Evolutionary conservation across 306 rosid genomes (phyloP), one percentile per base, ranked within the genome.

Genomic region (Macrotyloma uniflorum): DNA sequence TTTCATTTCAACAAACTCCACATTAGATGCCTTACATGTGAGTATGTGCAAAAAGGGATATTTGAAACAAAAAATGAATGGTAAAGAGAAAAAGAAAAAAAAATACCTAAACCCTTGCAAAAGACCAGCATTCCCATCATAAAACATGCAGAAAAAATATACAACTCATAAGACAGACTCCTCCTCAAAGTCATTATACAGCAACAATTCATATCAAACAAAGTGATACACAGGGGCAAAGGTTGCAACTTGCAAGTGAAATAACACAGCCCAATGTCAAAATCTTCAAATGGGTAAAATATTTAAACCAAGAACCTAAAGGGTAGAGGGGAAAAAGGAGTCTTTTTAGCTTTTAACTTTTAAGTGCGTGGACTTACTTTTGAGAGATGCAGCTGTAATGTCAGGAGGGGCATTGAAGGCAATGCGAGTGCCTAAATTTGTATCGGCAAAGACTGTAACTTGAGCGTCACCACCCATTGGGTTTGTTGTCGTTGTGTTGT

Each of bases 351-450:
- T 61, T 42, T n/a, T n/a, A n/a, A 20, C 4, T 38, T 38, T 38
- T 8, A 9, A 42, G 47, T 42, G 47, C 4, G n/a, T 24, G 33
- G 2, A 16, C 88, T n/a, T 74, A 93, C 98, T 87, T 85, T 90
- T 93, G 82, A 93, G 84, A 67, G 86, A 86, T 57, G 77, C 84
- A 9, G 85, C 85, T 4, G 92, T 83, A 57, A 86, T 86, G 71
- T 88, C 76, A 8, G 40, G 88, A 62, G 84, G 89, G 28, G 88
- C 85, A 53, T 75, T 81, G 79, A 93, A 62, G 70, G 90, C 93
- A 4, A 93, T 67, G 84, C 76, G 84, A 81, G 97, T 93, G 83
- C 89, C 96, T 77, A 91, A 73, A 83, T 86, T 86, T 30, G 98
- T 91, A 18, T 86, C 87, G 13, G 80, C 88, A 55, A 93, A 93